Percentiles rank a stretch among this genome's conserved stretches.
phyloP scores from a whole-genome alignment of 208 protist genomes.

The Acanthamoeba royreba region DNA sequence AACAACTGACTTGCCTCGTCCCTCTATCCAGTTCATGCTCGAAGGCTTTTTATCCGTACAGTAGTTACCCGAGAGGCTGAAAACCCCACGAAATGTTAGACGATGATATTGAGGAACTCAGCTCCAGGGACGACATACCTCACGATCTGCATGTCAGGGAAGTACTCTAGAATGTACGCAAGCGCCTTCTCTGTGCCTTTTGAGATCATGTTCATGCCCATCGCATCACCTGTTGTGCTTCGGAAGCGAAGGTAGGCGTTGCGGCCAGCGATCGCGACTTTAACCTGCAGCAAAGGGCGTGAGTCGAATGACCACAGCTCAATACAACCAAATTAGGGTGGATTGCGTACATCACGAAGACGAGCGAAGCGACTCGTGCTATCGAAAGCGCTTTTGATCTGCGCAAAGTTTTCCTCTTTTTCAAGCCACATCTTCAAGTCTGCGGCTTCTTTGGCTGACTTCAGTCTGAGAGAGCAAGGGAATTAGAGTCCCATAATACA shows the following conservation, averaged over 20 bases:
- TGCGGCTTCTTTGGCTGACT: constrained; percentile 81
- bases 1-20: constrained; percentile 93
- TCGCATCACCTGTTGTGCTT: constrained; percentile 91
- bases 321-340: neutral
- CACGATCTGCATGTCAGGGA: constrained; percentile 90
- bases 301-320: too few relatives aligned
- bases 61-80: constrained; percentile 92
- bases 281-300: neutral
- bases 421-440: constrained; percentile 89
- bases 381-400: constrained; percentile 88
- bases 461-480: constrained; percentile 58
- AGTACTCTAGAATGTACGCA: constrained; percentile 82
- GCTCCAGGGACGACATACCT: constrained; percentile 40
- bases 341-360: constrained; percentile 65
- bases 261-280: constrained; percentile 86
- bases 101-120: neutral
- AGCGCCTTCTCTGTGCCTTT: constrained; percentile 94
- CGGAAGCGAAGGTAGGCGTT: constrained; percentile 50
- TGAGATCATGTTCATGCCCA: constrained; percentile 99
- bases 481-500: neutral
- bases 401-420: constrained; percentile 80
- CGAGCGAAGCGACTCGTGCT: constrained; percentile 92
- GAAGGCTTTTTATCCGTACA: constrained; percentile 99
- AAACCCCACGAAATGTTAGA: neutral
- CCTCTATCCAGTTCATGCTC: constrained; percentile 96